Conservation (phyloP, 2,329 filamentous ascomycete species). For the Hypomyces perniciosus region DNA sequence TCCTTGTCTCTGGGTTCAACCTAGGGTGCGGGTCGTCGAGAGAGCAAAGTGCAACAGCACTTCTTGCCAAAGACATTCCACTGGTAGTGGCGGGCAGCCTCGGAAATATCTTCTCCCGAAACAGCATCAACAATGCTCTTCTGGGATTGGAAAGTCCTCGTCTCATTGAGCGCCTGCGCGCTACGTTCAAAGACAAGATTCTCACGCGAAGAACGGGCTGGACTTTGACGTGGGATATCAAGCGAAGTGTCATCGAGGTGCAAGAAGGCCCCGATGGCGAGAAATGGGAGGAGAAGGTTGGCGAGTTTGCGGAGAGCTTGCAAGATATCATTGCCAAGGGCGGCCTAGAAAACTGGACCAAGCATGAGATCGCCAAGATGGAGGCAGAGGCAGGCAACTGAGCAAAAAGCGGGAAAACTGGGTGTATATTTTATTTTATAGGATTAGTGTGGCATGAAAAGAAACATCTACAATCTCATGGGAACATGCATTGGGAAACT, state of each 20-base stretch:
- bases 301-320: slow-evolving; percentile 18
- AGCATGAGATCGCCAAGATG: slow-evolving; percentile 36
- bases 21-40: slow-evolving; percentile 78
- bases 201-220: slow-evolving; percentile 73
- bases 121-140: slow-evolving; percentile 72
- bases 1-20: slow-evolving; percentile 81
- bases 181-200: slow-evolving; percentile 52
- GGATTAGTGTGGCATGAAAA: not conserved
- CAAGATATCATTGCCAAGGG: slow-evolving; percentile 23
- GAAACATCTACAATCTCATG: not conserved
- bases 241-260: slow-evolving; percentile 15
- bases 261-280: slow-evolving; percentile 16
- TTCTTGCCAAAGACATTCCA: slow-evolving; percentile 73
- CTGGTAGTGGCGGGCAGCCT: slow-evolving; percentile 78
- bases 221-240: slow-evolving; percentile 37
- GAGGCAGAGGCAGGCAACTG: not conserved
- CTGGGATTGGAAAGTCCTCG: slow-evolving; percentile 65
- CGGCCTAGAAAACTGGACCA: slow-evolving; percentile 17
- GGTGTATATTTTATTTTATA: not conserved
- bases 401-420: not conserved
- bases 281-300: slow-evolving; percentile 21
- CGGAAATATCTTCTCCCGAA: slow-evolving; percentile 74
- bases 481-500: too few species aligned
- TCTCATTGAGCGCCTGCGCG: slow-evolving; percentile 59
- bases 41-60: slow-evolving; percentile 77